Percentiles rank a stretch among this genome's conserved stretches.
phyloP scores from a whole-genome alignment of 768 basidiomycete genomes.

The Myochromella boudieri region DNA sequence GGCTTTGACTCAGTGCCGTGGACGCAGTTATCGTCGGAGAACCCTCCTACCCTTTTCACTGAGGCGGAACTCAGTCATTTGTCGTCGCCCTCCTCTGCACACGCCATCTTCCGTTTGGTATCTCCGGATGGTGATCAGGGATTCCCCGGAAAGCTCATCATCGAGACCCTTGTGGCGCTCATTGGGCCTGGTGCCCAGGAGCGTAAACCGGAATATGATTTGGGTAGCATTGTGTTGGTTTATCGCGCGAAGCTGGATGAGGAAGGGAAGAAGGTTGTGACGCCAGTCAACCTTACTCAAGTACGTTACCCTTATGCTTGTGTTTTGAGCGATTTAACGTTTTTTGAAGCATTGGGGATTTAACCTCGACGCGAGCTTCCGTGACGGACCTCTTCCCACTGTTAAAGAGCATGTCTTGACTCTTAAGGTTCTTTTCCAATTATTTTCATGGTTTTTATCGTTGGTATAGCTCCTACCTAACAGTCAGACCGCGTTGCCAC shows the following conservation, averaged over 20 bases:
- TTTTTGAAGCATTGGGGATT: slow-evolving; percentile 73
- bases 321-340: not conserved
- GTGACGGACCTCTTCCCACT: slow-evolving; percentile 38
- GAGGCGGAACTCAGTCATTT: slow-evolving; percentile 50
- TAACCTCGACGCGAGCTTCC: slow-evolving; percentile 71
- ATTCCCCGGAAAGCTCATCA: slow-evolving; percentile 57
- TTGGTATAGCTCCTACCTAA: slow-evolving; percentile 3
- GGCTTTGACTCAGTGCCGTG: slow-evolving; percentile 64
- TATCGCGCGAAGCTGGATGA: slow-evolving; percentile 70
- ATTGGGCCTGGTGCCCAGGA: slow-evolving; percentile 36
- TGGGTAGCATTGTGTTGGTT: slow-evolving; percentile 67
- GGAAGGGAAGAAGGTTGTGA: slow-evolving; percentile 45
- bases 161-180: slow-evolving; percentile 58
- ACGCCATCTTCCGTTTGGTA: slow-evolving; percentile 55
- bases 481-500: slow-evolving; percentile 58
- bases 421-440: slow-evolving; percentile 31
- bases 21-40: slow-evolving; percentile 41
- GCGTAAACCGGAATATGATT: slow-evolving; percentile 35
- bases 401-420: slow-evolving; percentile 51
- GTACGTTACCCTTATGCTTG: slow-evolving; percentile 33
- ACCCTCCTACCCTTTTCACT: slow-evolving; percentile 53
- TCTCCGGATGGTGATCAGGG: slow-evolving; percentile 73
- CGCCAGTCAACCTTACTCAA: slow-evolving; percentile 77
- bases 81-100: slow-evolving; percentile 26
- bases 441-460: no score